Base-by-base conservation (phyloP, 176 grass and related monocot species). In the Luzula sylvatica region DNA sequence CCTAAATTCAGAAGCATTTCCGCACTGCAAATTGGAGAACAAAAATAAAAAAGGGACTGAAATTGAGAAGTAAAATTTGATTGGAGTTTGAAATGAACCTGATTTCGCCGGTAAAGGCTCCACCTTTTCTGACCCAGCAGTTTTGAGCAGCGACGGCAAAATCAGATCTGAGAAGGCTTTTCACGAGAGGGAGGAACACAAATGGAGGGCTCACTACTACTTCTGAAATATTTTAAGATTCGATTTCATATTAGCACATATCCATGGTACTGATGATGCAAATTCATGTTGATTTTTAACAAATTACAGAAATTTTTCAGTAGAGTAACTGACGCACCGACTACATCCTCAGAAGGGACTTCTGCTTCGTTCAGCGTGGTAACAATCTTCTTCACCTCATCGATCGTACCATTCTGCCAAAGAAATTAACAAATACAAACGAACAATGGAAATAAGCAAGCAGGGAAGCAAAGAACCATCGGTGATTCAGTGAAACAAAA, bases 351-450 rank as follows among this genome's bases (percentile, higher is more conserved):
- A 7, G 83, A 75, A 11, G 89, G 76, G 48, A 88, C 83, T 63
- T 85, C 80, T 28, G 70, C 83, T 57, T 81, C 70, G 48, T 95
- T 95, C 45, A 95, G 70, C 6, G 72, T 76, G 14, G 70, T 72
- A 41, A 88, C 70, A 70, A 95, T 85, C 80, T 88, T 88, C 73
- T 88, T 95, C 51, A 95, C 80, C 23, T 95, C 89, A 21, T 85
- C 80, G 7, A 41, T 17, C 8, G 73, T 88, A 42, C 89, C 89
- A 73, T 88, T 88, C 83, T 95, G 76, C 53, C 30, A 35, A 4
- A 35, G 7, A 35, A 35, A 9, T 35, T 35, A 4, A 35, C 30
- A 35, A 35, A 35, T 9, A 35, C 30, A 2, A 35, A 35, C n/a
- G n/a, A n/a, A n/a, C n/a, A 35, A 7, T 35, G 30, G 9, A 62